Base-by-base conservation (phyloP, 2,329 filamentous ascomycete species). In the Ophiostoma novo-ulmi region DNA sequence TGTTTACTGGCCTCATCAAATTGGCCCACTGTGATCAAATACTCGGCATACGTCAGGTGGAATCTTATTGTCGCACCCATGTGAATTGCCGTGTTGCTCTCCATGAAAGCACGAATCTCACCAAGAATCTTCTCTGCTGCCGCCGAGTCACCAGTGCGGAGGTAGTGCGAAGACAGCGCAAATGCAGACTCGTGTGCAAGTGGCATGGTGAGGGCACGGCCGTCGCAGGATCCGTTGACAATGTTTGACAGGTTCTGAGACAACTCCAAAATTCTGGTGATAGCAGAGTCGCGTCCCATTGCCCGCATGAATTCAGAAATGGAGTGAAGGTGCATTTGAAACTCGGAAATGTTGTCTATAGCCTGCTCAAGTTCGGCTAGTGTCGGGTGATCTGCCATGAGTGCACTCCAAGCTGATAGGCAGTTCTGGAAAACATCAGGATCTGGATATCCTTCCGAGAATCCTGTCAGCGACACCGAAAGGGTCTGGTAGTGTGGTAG, bases 1-100 rank as follows among this genome's bases (percentile, higher is more conserved):
- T 74, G 73, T 13, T 70, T 58, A 36, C 64, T 61, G 77, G 87
- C 90, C 79, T 90, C 88, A 11, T 88, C 84, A 20, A 86, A 80
- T 68, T 88, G 87, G 11, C 90, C 90, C 14, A 89, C 85, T 1
- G 86, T 85, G 22, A 94, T 81, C 38, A 89, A 83, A 77, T 93
- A 93, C 77, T 97, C 92, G 0, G 91, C 89, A 72, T 89, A 88
- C 0, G 88, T 87, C 7, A 97, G 80, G 74, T 93, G 86, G 77
- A 90, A 90, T 20, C 79, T 79, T 11, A 82, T 82, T 26, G 82
- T 74, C 6, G 81, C 80, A 14, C 77, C 77, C 2, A 81, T 79
- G 3, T 79, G 68, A 10, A 65, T 65, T 1, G 35, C 26, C 5
- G 77, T 72, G 0, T 76, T 76, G n/a, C 80, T 76, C 69, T 80